Conservation (phyloP, 768 basidiomycete species). For the Termitomyces sp. region DNA sequence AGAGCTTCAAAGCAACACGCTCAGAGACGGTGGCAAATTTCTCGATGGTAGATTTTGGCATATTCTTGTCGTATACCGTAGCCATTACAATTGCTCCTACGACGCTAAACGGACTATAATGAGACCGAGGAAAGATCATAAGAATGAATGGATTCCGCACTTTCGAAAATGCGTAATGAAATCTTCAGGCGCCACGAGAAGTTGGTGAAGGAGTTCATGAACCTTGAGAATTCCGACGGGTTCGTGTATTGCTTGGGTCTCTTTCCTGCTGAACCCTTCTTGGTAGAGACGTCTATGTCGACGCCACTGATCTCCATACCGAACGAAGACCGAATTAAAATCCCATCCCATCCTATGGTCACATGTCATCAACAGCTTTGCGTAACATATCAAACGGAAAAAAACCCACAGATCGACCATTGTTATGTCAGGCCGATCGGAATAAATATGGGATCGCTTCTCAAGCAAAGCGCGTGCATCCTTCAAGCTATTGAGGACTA, state of each 20-base stretch:
- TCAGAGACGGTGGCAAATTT: too few species aligned
- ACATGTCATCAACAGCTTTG: not conserved
- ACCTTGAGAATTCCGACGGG: too few species aligned
- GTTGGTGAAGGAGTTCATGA: too few species aligned
- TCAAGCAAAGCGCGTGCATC: too few species aligned
- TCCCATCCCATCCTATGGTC: conserved; percentile 27
- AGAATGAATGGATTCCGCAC: not conserved
- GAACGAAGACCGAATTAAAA: conserved; percentile 22
- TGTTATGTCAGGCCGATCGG: not conserved
- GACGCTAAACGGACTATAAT: not conserved
- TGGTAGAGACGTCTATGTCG: conserved; percentile 23
- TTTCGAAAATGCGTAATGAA: too few species aligned
- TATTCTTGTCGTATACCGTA: conserved; percentile 24
- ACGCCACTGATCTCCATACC: conserved; percentile 26
- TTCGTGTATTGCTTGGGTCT: conserved; percentile 14
- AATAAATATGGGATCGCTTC: too few species aligned
- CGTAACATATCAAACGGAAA: not conserved
- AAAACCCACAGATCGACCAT: conserved; percentile 16
- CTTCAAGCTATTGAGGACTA: too few species aligned
- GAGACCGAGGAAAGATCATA: not conserved
- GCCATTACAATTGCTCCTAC: conserved; percentile 15
- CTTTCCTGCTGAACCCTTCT: conserved; percentile 15
- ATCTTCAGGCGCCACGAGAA: too few species aligned
- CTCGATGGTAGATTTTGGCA: conserved; percentile 11
- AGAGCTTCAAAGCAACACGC: too few species aligned